These are phyloP conservation scores for Erigeron philadelphicus DNA, from an alignment of 140 eudicot genomes.

Conservation along the genomic window DNA sequence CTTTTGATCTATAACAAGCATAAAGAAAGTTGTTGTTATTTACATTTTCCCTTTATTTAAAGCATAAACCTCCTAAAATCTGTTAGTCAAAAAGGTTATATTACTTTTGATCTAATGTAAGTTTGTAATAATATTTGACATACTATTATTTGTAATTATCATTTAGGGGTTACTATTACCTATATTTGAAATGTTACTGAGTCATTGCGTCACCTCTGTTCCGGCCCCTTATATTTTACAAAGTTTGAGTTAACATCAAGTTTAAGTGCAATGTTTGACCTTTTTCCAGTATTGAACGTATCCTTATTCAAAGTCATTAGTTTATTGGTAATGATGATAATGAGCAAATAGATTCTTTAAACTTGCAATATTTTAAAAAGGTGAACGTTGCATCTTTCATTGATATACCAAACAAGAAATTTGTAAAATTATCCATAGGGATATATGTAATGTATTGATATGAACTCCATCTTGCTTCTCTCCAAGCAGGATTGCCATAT, in stretches of 20 bases:
- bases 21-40: too few relatives aligned
- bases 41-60: not conserved
- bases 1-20: too few relatives aligned
- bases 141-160: not conserved
- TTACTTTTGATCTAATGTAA: not conserved
- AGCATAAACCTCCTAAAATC: not conserved
- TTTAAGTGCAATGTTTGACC: not conserved
- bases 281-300: not conserved
- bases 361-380: not conserved
- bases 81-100: not conserved
- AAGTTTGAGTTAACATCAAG: not conserved
- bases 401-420: not conserved
- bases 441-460: not conserved
- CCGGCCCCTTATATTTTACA: not conserved
- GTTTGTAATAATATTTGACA: not conserved
- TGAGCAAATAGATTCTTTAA: not conserved
- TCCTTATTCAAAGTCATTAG: not conserved
- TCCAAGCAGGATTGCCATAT: conserved; percentile 65
- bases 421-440: not conserved
- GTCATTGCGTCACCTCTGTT: not conserved
- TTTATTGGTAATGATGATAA: not conserved
- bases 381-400: not conserved
- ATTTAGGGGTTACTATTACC: not conserved
- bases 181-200: not conserved
- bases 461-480: not conserved